Percentiles rank a stretch among this genome's conserved stretches.
These are phyloP conservation scores for Hamamelis virginiana DNA, from an alignment of 164 flowering plant species.

Conservation along the genomic window DNA sequence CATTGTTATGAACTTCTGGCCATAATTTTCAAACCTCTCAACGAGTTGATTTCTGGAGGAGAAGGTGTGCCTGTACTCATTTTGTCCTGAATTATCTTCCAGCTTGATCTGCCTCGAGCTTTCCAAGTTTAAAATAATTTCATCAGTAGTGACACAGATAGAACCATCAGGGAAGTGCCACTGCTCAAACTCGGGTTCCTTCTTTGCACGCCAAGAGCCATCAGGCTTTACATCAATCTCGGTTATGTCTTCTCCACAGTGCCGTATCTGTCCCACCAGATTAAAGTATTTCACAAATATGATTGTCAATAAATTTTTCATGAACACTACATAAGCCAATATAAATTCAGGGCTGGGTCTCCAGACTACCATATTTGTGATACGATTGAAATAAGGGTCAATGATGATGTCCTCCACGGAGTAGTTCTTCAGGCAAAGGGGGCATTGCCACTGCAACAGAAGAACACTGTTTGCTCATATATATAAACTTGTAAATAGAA, in stretches of 20 bases:
- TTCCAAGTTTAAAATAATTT: constrained; percentile 44
- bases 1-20: constrained; percentile 57
- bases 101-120: constrained; percentile 51
- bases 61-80: constrained; percentile 42
- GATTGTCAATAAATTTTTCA: not conserved
- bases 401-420: constrained; percentile 76
- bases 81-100: constrained; percentile 65
- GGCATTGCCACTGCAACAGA: constrained; percentile 97
- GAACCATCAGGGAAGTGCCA: constrained; percentile 89
- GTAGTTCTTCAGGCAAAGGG: constrained; percentile 91
- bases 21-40: constrained; percentile 35
- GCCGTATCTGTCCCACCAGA: constrained; percentile 50
- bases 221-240: constrained; percentile 95
- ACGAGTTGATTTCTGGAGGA: constrained; percentile 43
- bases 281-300: constrained; percentile 7
- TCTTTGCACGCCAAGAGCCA: constrained; percentile 93
- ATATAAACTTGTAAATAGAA: not conserved
- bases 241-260: constrained; percentile 84
- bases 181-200: constrained; percentile 46
- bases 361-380: constrained; percentile 66
- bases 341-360: not conserved
- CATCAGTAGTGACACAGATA: constrained; percentile 38
- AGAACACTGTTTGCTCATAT: not conserved
- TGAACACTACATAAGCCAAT: not conserved
- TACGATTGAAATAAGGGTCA: constrained; percentile 91